Base-by-base conservation (phyloP, 2,329 filamentous ascomycete genomes). In the Aspergillus proliferans region DNA sequence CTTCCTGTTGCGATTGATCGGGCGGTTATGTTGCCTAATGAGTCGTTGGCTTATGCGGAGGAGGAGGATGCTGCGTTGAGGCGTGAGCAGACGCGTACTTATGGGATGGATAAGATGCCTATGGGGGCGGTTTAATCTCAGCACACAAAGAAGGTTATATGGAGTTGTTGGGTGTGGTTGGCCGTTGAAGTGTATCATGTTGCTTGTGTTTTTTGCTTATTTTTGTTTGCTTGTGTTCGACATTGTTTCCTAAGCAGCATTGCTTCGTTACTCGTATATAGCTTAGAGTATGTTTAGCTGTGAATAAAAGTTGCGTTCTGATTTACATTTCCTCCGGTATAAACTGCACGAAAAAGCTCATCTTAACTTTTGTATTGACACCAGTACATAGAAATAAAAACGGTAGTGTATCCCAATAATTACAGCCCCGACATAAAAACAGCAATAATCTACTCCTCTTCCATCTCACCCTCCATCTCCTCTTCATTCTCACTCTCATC, bases 1-100 rank as follows among this genome's bases (percentile, higher is more conserved):
- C 56, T 83, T 26, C 79, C 79, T 0, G 77, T 80, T 28, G 76
- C 77, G 3, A 65, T 82, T 51, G 80, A 83, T 56, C 71, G 76
- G 42, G 79, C 79, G 3, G 55, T 72, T 26, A 66, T 72, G 61
- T 50, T 73, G 39, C 70, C 70, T 0, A 65, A 57, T 52, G 69
- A 72, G 52, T 63, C 60, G 14, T 60, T 71, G 34, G 67, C 65
- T 4, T 70, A 67, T 67, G 69, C 68, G 0, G 70, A 72, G 48
- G 70, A 72, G 48, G 70, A 71, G 46, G 68, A 71, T 57, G 67
- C 66, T n/a, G 65, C 51, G 15, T 47, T 67, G 52, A 51, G 66
- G 34, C 57, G 60, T 12, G 64, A 69, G 42, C 53, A 58, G 46
- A 49, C 59, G 8, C 57, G 55, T 43, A 49, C 55, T 33, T 58